Base-by-base conservation (phyloP, 2,329 filamentous ascomycete genomes). In the Aureobasidium pullulans region DNA sequence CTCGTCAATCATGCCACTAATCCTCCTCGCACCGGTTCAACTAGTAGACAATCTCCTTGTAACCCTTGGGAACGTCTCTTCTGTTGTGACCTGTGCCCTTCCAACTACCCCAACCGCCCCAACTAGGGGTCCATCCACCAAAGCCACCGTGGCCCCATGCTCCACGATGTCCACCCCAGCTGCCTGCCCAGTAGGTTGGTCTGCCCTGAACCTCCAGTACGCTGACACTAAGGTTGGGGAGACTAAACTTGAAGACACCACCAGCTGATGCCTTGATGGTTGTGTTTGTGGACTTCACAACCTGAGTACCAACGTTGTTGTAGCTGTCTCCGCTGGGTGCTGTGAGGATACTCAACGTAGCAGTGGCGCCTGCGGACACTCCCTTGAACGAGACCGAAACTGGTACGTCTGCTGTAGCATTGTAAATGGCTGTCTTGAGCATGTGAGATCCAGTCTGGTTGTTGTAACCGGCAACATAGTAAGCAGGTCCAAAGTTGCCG, bases 191-290 rank as follows among this genome's bases (percentile, higher is more conserved):
- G 42, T 56, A 56, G 11, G 40, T 56, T 15, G 50, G 19, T 23
- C 39, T 42, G 9, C 52, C 52, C 7, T 56, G 40, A n/a, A 66
- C 71, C 11, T 82, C 79, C 50, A 85, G 66, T 2, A 85, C 77
- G 15, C 80, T 81, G 48, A 85, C 77, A 64, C 81, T 84, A 57
- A 84, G 66, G 63, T 81, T 72, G 0, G 81, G 81, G 65, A 85
- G 60, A 28, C 67, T 72, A 62, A 84, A 84, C 50, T 71, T 69
- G 64, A 84, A 83, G 1, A 66, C 68, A 2, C 82, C 82, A 28
- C 75, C 71, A 9, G 67, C 66, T 19, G 74, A 76, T 1, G 78
- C 80, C 64, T 68, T 71, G 36, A 82, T 47, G 0, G 70, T 69
- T 0, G 65, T 68, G 10, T 69, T 75, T 1, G 68, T 72, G 23